Evolutionary conservation across 192 early-diverging fungal genomes (phyloP), one percentile per base, ranked within the genome.

Genomic region (Coemansia sp.): DNA sequence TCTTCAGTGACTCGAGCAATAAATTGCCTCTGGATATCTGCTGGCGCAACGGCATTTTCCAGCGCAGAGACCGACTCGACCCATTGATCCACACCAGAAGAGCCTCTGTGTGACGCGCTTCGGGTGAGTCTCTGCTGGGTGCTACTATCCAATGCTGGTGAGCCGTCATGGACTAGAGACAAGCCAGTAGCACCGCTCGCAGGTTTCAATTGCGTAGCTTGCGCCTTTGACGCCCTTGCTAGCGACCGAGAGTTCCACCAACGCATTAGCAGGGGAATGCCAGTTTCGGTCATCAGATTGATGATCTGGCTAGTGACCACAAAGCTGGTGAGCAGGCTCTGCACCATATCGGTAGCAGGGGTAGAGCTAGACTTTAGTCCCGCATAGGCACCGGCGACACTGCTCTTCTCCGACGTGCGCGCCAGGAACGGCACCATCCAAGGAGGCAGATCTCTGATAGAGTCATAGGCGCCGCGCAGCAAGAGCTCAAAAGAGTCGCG

Each of bases 291-390:
- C 12, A 82, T 72, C 55, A 92, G 85, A 37, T 86, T 91, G 55
- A 96, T 63, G 6, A 91, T 73, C 81, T 97, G 95, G 38, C 87
- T 92, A 1, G 93, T 93, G 26, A 94, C 77, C 20, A 96, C 84
- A 66, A 95, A 93, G 65, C 89, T 92, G 28, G 90, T 80, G 10
- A 95, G 79, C 48, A 82, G 62, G 31, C 47, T 56, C 64, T 70
- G 79, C 33, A 82, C 66, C 75, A 77, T 66, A 39, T 18, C 68
- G 6, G 71, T 42, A 1, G 79, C 79, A 5, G 79, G 79, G 41
- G 79, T 82, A 6, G 64, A 61, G 72, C 75, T 73, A n/a, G 64
- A 7, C 69, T 75, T 81, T 73, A 75, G 56, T 7, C 43, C 66
- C 20, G 37, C 61, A 20, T 62, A 48, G 5, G 42, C 28, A 14